Conservation (phyloP, 23 red algal genomes). For the Gracilaria gracilis region DNA sequence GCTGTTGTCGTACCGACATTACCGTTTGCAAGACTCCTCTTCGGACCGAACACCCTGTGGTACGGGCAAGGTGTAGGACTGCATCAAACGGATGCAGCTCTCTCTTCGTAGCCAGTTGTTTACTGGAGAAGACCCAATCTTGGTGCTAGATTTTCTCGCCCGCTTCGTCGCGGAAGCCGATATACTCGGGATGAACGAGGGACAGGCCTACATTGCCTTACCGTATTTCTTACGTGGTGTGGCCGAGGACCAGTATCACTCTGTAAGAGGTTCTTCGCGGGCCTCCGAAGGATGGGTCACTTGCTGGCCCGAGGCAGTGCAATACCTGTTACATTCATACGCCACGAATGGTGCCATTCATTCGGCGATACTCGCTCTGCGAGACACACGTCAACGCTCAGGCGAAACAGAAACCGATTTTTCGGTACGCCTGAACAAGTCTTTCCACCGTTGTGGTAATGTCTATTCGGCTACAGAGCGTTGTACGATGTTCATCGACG, state of each 20-base stretch:
- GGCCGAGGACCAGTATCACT: background rate
- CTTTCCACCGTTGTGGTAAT: background rate
- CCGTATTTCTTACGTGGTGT: background rate
- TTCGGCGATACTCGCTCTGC: background rate
- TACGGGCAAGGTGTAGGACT: background rate
- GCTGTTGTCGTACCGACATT: background rate
- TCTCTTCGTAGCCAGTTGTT: background rate
- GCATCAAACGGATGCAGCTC: background rate
- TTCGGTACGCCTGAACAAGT: background rate
- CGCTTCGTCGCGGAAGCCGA: slow-evolving; percentile 24
- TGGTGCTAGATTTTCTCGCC: slow-evolving; percentile 21
- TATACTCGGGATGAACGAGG: slow-evolving; percentile 17
- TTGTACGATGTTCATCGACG: slow-evolving; percentile 1
- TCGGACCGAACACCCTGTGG: background rate
- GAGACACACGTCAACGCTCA: background rate
- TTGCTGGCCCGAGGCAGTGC: slow-evolving; percentile 9
- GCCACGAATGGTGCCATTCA: background rate
- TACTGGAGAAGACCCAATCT: background rate
- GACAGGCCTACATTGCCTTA: background rate
- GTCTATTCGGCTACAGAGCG: background rate
- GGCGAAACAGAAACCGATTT: slow-evolving; percentile 8
- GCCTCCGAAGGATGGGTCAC: too few species aligned
- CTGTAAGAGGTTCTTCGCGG: too few species aligned
- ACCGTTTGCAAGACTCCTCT: slow-evolving; percentile 7
- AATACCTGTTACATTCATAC: slow-evolving; percentile 15